Conservation (phyloP, 345 rosid genomes). For the Ceriops decandra region DNA sequence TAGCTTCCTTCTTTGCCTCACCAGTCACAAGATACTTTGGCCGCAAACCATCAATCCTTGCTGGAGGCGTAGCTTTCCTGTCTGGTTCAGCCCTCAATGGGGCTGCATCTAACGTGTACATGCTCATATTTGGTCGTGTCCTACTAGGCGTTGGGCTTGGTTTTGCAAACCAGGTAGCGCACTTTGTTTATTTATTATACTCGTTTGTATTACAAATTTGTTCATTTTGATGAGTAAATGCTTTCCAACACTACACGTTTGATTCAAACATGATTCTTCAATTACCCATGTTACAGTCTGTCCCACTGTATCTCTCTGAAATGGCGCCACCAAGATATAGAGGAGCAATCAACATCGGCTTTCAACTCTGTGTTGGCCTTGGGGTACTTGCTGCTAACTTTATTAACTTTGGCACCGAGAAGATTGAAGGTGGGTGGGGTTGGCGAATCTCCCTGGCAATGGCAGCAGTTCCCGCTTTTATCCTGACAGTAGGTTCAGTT, state of each 20-base stretch:
- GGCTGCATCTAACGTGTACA: slow-evolving; percentile 49
- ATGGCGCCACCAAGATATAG: slow-evolving; percentile 79
- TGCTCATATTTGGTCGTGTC: slow-evolving; percentile 68
- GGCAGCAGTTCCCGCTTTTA: slow-evolving; percentile 62
- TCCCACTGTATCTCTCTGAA: slow-evolving; percentile 76
- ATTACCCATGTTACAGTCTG: slow-evolving; percentile 42
- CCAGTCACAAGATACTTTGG: slow-evolving; percentile 52
- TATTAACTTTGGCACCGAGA: slow-evolving; percentile 58
- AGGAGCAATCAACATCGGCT: slow-evolving; percentile 77
- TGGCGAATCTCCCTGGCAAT: slow-evolving; percentile 76
- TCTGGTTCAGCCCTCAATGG: slow-evolving; percentile 66
- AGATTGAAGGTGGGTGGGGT: slow-evolving; percentile 63
- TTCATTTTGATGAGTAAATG: background rate
- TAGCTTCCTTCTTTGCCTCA: slow-evolving; percentile 63
- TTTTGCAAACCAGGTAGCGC: slow-evolving; percentile 67
- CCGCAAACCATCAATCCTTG: slow-evolving; percentile 62
- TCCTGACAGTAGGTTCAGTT: slow-evolving; percentile 55
- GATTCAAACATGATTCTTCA: background rate
- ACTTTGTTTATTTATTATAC: background rate
- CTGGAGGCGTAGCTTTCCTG: slow-evolving; percentile 62
- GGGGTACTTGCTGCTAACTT: slow-evolving; percentile 61
- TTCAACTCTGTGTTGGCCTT: slow-evolving; percentile 55
- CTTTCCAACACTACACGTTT: too few species aligned
- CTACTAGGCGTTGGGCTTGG: slow-evolving; percentile 80
- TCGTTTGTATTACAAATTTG: background rate